Conservation (phyloP, 2,329 filamentous ascomycete genomes). For the Fusarium heterosporum region DNA sequence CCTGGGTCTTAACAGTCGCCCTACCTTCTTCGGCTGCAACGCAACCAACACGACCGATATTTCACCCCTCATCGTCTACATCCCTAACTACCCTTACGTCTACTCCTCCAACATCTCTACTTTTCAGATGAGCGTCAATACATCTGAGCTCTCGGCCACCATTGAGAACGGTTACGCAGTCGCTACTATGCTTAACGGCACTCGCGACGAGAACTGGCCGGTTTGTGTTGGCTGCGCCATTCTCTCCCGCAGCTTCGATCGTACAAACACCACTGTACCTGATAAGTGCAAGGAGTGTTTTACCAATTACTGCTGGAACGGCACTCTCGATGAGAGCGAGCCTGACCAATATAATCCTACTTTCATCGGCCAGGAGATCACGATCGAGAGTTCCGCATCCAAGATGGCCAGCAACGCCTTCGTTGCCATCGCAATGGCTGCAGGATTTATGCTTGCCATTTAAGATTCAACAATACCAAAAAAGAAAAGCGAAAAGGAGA, state of each 20-base stretch:
- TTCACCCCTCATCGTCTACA: slow-evolving; percentile 83
- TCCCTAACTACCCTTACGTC: slow-evolving; percentile 82
- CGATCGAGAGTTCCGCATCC: slow-evolving; percentile 41
- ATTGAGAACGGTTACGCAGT: slow-evolving; percentile 89
- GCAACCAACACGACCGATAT: slow-evolving; percentile 63
- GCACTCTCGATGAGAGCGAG: slow-evolving; percentile 61
- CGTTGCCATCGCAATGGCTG: slow-evolving; percentile 28
- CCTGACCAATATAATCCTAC: slow-evolving; percentile 52
- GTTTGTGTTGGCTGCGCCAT: slow-evolving; percentile 90
- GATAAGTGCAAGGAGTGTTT: slow-evolving; percentile 82
- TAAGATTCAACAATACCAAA: slow-evolving; percentile 2
- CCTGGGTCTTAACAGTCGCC: slow-evolving; percentile 67
- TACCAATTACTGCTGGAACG: slow-evolving; percentile 90
- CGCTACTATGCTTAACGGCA: slow-evolving; percentile 85
- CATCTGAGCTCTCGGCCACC: slow-evolving; percentile 77
- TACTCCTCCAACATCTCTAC: slow-evolving; percentile 83
- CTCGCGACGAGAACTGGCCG: slow-evolving; percentile 79
- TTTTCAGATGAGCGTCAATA: slow-evolving; percentile 73
- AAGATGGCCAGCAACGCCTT: slow-evolving; percentile 33
- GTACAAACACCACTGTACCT: slow-evolving; percentile 77
- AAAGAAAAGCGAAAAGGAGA: not conserved
- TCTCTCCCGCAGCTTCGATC: slow-evolving; percentile 77
- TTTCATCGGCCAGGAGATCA: slow-evolving; percentile 45
- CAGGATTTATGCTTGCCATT: slow-evolving; percentile 38
- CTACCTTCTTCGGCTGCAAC: slow-evolving; percentile 75